Evolutionary conservation across 495 filamentous ascomycete genomes (phyloP).

Genomic region (Penicillium canariense): DNA sequence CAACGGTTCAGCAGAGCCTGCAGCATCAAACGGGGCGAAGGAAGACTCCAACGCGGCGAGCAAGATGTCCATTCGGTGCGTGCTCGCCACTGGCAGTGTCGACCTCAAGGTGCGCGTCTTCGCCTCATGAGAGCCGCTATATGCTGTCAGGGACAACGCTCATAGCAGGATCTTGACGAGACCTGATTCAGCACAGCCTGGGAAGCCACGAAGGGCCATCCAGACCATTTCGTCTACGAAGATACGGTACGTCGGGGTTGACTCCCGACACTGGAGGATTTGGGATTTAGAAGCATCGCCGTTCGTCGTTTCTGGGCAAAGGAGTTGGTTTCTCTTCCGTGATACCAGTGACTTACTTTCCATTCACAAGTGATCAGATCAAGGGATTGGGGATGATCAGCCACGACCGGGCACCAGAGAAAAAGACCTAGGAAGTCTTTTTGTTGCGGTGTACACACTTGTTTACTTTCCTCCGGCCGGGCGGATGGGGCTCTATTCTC

Average conservation of each 20-base stretch:
- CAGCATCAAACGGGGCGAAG: constrained; percentile 14
- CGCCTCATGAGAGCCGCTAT: constrained; percentile 34
- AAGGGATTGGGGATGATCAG: constrained; percentile 7
- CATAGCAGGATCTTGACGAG: constrained; percentile 2
- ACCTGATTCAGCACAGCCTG: constrained; percentile 1
- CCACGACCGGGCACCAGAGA: constrained; percentile 1
- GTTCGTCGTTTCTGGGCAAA: constrained; percentile 24
- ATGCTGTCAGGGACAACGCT: neutral
- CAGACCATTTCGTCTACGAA: constrained; percentile 12
- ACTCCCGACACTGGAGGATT: constrained; percentile 7
- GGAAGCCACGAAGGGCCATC: neutral
- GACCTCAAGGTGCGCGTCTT: constrained; percentile 63
- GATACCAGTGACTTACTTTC: constrained; percentile 31
- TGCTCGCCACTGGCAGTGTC: constrained; percentile 63
- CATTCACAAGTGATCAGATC: constrained; percentile 23
- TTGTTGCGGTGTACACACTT: constrained; percentile 18
- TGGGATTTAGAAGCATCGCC: constrained; percentile 15
- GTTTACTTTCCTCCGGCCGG: constrained; percentile 8
- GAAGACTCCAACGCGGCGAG: constrained; percentile 28
- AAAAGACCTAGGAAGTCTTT: neutral
- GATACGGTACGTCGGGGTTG: constrained; percentile 5
- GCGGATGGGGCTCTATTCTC: constrained; percentile 7
- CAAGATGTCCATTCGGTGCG: constrained; percentile 53
- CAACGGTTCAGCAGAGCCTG: constrained; percentile 16
- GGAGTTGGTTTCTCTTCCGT: constrained; percentile 32